Conservation (phyloP, 2,329 filamentous ascomycete species). For the Conoideocrella luteorostrata region DNA sequence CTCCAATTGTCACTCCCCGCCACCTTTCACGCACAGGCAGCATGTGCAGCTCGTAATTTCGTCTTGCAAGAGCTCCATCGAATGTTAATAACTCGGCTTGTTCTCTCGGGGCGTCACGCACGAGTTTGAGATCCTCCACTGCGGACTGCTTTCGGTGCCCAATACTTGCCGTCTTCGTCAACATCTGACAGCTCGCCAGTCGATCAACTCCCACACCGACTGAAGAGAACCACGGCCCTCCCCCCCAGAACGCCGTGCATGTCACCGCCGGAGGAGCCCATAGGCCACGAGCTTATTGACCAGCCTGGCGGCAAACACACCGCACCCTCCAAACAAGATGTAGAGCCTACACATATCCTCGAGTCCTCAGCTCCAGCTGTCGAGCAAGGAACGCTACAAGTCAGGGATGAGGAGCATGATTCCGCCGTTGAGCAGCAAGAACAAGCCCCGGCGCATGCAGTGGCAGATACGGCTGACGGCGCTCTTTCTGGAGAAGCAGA, state of each 20-base stretch:
- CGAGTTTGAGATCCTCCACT: too few species aligned
- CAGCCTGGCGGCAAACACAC: slow-evolving; percentile 6
- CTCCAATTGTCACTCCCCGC: too few species aligned
- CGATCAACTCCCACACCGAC: not conserved
- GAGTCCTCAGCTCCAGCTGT: not conserved
- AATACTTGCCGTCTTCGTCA: not conserved
- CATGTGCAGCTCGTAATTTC: too few species aligned
- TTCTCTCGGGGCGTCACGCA: too few species aligned
- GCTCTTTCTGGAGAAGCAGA: not conserved
- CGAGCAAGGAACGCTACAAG: not conserved
- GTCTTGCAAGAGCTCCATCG: too few species aligned
- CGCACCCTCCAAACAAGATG: slow-evolving; percentile 1
- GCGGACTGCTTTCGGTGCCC: too few species aligned
- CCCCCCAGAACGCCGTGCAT: slow-evolving; percentile 21
- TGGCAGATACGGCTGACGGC: not conserved
- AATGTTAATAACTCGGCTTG: too few species aligned
- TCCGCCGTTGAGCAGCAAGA: not conserved
- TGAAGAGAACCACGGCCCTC: not conserved
- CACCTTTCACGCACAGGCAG: too few species aligned
- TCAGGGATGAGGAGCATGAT: not conserved
- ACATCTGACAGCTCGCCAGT: not conserved
- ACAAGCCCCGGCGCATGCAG: not conserved
- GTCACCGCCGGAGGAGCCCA: slow-evolving; percentile 28
- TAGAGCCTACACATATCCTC: slow-evolving; percentile 1
- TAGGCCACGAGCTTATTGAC: slow-evolving; percentile 17